These are phyloP conservation scores for Lodderomyces parapsilosis DNA, from an alignment of 1,139 yeast genomes.

Conservation along the genomic window DNA sequence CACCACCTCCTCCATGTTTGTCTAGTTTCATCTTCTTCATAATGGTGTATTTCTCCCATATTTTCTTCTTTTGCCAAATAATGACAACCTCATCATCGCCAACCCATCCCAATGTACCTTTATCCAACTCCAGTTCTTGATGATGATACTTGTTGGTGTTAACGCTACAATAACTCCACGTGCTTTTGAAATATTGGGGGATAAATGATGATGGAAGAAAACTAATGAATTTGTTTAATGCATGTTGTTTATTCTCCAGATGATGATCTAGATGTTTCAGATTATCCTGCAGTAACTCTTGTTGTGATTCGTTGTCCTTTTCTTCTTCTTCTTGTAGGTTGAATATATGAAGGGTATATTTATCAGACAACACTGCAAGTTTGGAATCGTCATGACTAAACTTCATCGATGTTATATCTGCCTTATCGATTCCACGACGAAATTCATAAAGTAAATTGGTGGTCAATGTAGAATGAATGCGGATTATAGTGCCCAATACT, in stretches of 20 bases:
- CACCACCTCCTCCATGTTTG: too few relatives aligned
- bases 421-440: constrained; percentile 84
- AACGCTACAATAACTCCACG: constrained; percentile 87
- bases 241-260: constrained; percentile 57
- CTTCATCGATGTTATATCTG: constrained; percentile 76
- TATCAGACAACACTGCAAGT: constrained; percentile 85
- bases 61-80: constrained; percentile 68
- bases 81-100: constrained; percentile 65
- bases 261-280: not conserved
- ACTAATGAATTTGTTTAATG: constrained; percentile 51
- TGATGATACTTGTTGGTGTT: constrained; percentile 52
- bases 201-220: constrained; percentile 36
- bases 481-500: constrained; percentile 79
- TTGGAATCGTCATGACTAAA: constrained; percentile 75
- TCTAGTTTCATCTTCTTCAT: constrained; percentile 35
- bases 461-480: constrained; percentile 73
- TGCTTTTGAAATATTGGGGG: constrained; percentile 76
- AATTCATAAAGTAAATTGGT: constrained; percentile 79
- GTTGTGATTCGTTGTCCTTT: too few relatives aligned
- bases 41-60: constrained; percentile 85
- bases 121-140: constrained; percentile 39
- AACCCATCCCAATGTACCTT: constrained; percentile 78
- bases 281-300: too few relatives aligned
- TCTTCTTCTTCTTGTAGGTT: constrained; percentile 33
- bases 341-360: constrained; percentile 83